phyloP scores from a whole-genome alignment of 2,329 filamentous ascomycete genomes.

The Aspergillus novoparasiticus region DNA sequence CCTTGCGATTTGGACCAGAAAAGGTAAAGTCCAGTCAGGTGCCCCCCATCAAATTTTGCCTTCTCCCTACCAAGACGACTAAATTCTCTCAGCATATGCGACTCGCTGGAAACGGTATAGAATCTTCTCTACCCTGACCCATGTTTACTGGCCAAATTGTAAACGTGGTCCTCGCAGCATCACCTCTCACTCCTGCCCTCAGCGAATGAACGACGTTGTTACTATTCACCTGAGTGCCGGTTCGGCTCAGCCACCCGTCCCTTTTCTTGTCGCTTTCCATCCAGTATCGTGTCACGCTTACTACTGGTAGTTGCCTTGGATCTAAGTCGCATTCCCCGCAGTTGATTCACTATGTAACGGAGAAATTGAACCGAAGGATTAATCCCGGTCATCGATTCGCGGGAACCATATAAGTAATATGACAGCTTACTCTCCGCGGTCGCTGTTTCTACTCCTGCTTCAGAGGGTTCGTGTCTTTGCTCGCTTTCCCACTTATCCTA shows the following conservation, averaged over 20 bases:
- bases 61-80: background rate
- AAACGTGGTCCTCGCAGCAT: background rate
- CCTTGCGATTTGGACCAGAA: background rate
- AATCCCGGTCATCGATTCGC: background rate
- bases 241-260: conserved; percentile 3
- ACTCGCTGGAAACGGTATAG: conserved; percentile 1
- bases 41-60: background rate
- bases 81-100: conserved; percentile 1
- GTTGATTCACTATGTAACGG: background rate
- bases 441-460: background rate
- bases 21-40: background rate
- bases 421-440: conserved; percentile 1
- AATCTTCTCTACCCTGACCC: background rate
- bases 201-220: conserved; percentile 3
- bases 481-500: background rate
- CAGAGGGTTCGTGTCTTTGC: background rate
- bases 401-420: conserved; percentile 4
- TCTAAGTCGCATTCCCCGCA: conserved; percentile 4
- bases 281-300: background rate
- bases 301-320: background rate
- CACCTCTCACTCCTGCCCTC: background rate
- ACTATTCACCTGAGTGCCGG: background rate
- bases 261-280: background rate
- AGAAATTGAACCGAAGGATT: background rate
- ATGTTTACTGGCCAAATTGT: background rate